Evolutionary conservation across 345 rosid species (phyloP).

Genomic region (Eucalyptus lansdowneana): DNA sequence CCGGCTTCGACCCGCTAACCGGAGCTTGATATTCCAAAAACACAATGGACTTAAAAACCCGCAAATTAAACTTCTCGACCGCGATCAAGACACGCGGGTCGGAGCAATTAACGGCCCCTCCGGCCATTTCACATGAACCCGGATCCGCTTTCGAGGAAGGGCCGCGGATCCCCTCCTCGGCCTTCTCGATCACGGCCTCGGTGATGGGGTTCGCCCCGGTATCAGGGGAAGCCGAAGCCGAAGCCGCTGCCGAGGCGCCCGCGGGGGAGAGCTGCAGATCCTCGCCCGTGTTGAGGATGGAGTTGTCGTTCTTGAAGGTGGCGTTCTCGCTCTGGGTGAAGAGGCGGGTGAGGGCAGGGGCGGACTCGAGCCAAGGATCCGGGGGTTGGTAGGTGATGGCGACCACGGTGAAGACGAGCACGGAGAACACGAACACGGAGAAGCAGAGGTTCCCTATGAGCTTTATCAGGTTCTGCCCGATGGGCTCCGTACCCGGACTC

Average conservation of each 20-base stretch:
- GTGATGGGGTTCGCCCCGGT: slow-evolving; percentile 16
- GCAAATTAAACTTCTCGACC: slow-evolving; percentile 75
- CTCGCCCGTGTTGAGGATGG: slow-evolving; percentile 82
- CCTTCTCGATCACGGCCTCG: slow-evolving; percentile 28
- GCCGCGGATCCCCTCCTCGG: slow-evolving; percentile 26
- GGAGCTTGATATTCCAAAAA: slow-evolving; percentile 76
- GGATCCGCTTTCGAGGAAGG: background rate
- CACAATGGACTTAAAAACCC: slow-evolving; percentile 55
- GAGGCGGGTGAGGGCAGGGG: slow-evolving; percentile 75
- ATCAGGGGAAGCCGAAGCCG: slow-evolving; percentile 4
- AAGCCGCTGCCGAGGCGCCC: background rate
- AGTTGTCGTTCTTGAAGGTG: slow-evolving; percentile 64
- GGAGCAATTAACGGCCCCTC: slow-evolving; percentile 52
- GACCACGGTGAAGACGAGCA: slow-evolving; percentile 66
- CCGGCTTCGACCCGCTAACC: slow-evolving; percentile 49
- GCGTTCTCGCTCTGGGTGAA: slow-evolving; percentile 72
- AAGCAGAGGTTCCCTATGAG: slow-evolving; percentile 78
- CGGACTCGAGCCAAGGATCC: slow-evolving; percentile 96
- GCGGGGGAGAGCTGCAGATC: slow-evolving; percentile 21
- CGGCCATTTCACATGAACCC: slow-evolving; percentile 36
- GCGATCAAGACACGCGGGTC: slow-evolving; percentile 60
- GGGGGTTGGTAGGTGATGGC: slow-evolving; percentile 95
- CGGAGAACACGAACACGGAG: slow-evolving; percentile 88
- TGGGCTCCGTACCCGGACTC: slow-evolving; percentile 50
- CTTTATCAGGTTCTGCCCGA: slow-evolving; percentile 74